Conservation (phyloP, 306 rosid species). For the Prunus dulcis region DNA sequence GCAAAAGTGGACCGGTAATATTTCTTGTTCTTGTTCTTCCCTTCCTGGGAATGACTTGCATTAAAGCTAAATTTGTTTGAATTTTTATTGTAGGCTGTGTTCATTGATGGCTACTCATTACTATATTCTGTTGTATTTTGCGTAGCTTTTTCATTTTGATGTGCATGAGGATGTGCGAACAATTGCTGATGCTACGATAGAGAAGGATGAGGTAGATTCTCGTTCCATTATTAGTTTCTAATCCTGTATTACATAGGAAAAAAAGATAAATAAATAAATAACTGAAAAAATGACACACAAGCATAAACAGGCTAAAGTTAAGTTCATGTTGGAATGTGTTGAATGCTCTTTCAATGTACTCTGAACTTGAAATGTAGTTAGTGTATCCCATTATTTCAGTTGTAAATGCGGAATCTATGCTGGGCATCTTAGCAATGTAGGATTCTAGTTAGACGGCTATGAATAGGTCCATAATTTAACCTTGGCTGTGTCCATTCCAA, state of each 20-base stretch:
- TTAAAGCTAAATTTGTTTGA: neutral
- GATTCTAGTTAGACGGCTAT: neutral
- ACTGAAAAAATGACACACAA: neutral
- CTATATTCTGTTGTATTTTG: conserved; percentile 5
- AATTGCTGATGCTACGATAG: conserved; percentile 92
- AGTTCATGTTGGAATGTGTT: neutral
- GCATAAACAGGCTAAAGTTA: conserved; percentile 2
- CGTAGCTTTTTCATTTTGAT: conserved; percentile 91
- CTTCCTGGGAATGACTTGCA: neutral
- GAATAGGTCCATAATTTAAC: neutral
- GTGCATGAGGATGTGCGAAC: conserved; percentile 96
- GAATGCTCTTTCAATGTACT: neutral
- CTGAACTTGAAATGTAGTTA: neutral
- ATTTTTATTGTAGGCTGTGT: conserved; percentile 5
- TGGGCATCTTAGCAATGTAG: neutral
- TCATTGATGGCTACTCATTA: conserved; percentile 16
- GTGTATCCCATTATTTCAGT: neutral
- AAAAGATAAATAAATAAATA: too few relatives aligned
- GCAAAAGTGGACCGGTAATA: conserved; percentile 92
- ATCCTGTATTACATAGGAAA: neutral
- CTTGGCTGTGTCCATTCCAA: neutral
- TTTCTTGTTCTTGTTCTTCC: neutral
- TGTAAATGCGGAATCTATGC: neutral
- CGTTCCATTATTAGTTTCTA: conserved; percentile 3
- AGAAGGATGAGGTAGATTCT: conserved; percentile 84